Conservation (phyloP, 1,284 basidiomycete species). For the Microbotryum intermedium region DNA sequence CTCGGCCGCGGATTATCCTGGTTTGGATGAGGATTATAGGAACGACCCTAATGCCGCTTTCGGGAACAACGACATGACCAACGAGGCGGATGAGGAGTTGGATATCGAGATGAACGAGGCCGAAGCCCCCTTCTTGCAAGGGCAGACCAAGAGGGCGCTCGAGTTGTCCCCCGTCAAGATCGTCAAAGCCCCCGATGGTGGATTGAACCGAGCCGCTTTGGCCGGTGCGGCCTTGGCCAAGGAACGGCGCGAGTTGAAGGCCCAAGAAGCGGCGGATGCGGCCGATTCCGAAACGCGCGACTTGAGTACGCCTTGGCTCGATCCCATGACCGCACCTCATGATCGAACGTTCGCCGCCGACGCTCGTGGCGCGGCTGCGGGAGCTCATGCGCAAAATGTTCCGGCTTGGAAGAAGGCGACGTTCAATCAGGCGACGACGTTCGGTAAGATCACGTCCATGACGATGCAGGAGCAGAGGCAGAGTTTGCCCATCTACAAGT, state of each 20-base stretch:
- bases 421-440: conserved; percentile 95
- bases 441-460: conserved; percentile 79
- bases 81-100: conserved; percentile 87
- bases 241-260: conserved; percentile 84
- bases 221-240: conserved; percentile 88
- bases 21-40: conserved; percentile 82
- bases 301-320: conserved; percentile 90
- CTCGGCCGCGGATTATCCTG: conserved; percentile 88
- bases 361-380: conserved; percentile 60
- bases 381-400: conserved; percentile 53
- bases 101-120: conserved; percentile 97
- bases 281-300: conserved; percentile 90
- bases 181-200: conserved; percentile 57
- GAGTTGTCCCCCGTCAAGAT: conserved; percentile 91
- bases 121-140: conserved; percentile 90
- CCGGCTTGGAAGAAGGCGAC: conserved; percentile 87
- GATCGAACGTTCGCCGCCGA: conserved; percentile 93
- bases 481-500: conserved; percentile 88
- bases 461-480: conserved; percentile 91
- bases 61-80: conserved; percentile 40
- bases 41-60: conserved; percentile 47
- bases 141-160: conserved; percentile 89
- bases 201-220: conserved; percentile 83
- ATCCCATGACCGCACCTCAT: conserved; percentile 85
- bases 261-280: conserved; percentile 88